These are phyloP conservation scores for Cercophora newfieldiana DNA, from an alignment of 495 filamentous ascomycete species.

Conservation along the genomic window DNA sequence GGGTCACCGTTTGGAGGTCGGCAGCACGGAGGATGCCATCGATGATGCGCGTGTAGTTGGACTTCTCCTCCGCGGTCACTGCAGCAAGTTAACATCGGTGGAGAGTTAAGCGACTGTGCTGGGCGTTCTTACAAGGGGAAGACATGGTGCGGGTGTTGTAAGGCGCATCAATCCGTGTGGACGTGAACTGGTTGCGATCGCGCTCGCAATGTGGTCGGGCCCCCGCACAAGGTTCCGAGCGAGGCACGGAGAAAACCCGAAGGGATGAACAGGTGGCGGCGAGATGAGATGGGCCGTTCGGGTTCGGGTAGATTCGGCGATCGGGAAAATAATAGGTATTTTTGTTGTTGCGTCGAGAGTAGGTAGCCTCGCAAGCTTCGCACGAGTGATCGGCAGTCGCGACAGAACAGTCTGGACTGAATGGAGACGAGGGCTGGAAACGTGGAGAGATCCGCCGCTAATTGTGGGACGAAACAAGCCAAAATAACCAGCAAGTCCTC, in stretches of 20 bases:
- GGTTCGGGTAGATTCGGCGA: neutral
- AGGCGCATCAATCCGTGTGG: constrained; percentile 2
- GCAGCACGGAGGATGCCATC: constrained; percentile 81
- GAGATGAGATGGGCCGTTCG: neutral
- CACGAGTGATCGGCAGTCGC: constrained; percentile 8
- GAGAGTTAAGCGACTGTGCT: neutral
- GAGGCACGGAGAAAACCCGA: neutral
- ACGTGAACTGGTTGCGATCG: neutral
- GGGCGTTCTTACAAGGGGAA: constrained; percentile 26
- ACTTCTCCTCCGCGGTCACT: constrained; percentile 69
- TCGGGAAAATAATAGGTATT: neutral
- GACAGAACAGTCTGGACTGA: neutral
- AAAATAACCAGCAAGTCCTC: neutral
- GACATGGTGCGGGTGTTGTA: constrained; percentile 29
- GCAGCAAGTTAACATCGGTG: constrained; percentile 20
- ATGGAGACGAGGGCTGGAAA: constrained; percentile 1
- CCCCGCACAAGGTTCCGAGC: constrained; percentile 3
- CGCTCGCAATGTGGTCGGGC: constrained; percentile 9
- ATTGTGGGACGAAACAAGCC: neutral
- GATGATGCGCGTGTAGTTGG: constrained; percentile 79
- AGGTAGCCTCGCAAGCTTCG: neutral
- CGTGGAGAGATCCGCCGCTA: constrained; percentile 8
- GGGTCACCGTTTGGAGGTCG: constrained; percentile 86
- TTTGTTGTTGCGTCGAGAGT: neutral
- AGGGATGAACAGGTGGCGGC: neutral